Base-by-base conservation (phyloP, 768 basidiomycete genomes). In the Suillus hirtellus region DNA sequence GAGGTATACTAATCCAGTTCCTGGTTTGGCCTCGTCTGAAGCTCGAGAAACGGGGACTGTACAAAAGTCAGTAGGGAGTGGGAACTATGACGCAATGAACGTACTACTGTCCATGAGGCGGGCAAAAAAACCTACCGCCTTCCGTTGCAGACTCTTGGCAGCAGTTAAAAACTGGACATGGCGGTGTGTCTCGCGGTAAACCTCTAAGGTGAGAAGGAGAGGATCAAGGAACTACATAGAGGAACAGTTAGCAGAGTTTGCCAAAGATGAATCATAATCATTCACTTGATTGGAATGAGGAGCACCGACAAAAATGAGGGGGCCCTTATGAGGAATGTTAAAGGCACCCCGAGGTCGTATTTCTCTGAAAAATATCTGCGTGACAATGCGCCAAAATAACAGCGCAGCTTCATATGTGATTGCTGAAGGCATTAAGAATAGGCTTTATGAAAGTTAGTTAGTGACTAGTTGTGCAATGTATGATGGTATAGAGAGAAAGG, bases 351-450 rank as follows among this genome's bases (percentile, higher is more conserved):
- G 82, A 4, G 95, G 93, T 63, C 96, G 84, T 70, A 98, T 89
- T 78, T 99, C 96, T 68, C 96, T 82, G 80, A 99, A 99, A 83
- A 99, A 99, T 68, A 99, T 88, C 77, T 92, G 92, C 67, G 92
- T 93, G 63, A 96, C 84, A 2, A 84, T 80, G 63, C 90, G 80
- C 93, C 92, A 96, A 77, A 96, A 93, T 54, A 91, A 73, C 75
- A 96, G 86, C 46, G 87, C 87, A 34, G 86, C 80, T 72, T 95
- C 90, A 72, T 95, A 95, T 68, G 79, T 66, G 27, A 71, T 61
- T 35, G 52, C 40, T 53, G 72, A 67, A 72, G 75, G 73, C 34
- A 67, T 63, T 52, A 27, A 35, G n/a, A 49, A 44, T 34, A 55
- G 17, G 11, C 52, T 19, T 61, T 40, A 63, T 24, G 27, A 35